phyloP scores from a whole-genome alignment of 192 early-diverging fungal species.

The Mortierella antarctica region DNA sequence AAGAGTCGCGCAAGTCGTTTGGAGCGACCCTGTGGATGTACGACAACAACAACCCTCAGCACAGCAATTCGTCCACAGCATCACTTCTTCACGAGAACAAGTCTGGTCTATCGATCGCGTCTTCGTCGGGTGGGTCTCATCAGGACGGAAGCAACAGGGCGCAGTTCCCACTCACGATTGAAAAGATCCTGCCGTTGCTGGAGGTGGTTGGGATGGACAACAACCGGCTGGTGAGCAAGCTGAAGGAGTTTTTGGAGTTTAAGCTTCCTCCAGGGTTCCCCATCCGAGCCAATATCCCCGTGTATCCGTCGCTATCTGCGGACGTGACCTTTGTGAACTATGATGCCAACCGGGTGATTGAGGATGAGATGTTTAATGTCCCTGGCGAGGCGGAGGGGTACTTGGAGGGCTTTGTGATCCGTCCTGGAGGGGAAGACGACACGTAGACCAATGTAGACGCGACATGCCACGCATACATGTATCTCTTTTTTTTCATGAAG shows the following conservation, averaged over 20 bases:
- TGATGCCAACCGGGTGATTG: slow-evolving; percentile 39
- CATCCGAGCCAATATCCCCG: slow-evolving; percentile 47
- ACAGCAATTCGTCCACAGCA: background rate
- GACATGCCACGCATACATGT: no score
- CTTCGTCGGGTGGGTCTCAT: background rate
- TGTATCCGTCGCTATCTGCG: slow-evolving; percentile 41
- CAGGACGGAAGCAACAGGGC: background rate
- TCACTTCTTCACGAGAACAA: slow-evolving; percentile 2
- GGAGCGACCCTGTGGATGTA: slow-evolving; percentile 54
- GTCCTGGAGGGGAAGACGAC: slow-evolving; percentile 41
- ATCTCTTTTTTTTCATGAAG: no score
- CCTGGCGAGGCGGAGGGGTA: slow-evolving; percentile 28
- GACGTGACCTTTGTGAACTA: slow-evolving; percentile 54
- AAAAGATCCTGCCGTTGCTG: slow-evolving; percentile 44
- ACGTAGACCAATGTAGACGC: no score
- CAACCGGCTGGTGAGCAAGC: slow-evolving; percentile 49
- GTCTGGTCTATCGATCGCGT: slow-evolving; percentile 2
- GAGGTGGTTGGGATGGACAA: slow-evolving; percentile 54
- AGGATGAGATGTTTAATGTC: slow-evolving; percentile 32
- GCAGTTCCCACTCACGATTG: slow-evolving; percentile 48
- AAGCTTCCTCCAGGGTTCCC: slow-evolving; percentile 48
- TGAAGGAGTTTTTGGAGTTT: slow-evolving; percentile 49
- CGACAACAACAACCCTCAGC: slow-evolving; percentile 15
- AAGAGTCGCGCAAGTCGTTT: slow-evolving; percentile 41
- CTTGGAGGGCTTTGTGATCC: slow-evolving; percentile 36